phyloP scores from a whole-genome alignment of 176 grass and related monocot genomes.

The Alloteropsis semialata region DNA sequence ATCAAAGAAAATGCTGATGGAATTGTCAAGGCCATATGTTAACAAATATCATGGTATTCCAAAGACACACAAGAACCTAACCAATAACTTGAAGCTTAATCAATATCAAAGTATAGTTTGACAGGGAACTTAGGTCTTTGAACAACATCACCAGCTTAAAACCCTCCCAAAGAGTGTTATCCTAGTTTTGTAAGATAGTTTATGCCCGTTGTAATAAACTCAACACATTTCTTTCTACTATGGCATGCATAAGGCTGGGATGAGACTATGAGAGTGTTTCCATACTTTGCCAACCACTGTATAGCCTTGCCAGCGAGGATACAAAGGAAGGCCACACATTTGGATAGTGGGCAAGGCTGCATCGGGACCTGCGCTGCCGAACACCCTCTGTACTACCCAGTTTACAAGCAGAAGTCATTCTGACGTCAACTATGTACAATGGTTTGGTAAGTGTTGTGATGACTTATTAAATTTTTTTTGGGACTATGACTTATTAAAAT shows the following conservation, averaged over 20 bases:
- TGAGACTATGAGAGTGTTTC: too few relatives aligned
- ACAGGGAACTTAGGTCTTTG: not conserved
- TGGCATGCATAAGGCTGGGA: not conserved
- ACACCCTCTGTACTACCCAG: not conserved
- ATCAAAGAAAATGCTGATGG: not conserved
- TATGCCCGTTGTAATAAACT: not conserved
- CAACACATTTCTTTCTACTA: not conserved
- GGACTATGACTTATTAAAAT: not conserved
- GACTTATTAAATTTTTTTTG: not conserved
- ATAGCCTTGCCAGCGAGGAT: too few relatives aligned
- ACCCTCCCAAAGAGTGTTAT: not conserved
- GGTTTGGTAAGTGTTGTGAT: not conserved
- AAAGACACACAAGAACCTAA: not conserved
- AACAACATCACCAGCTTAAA: not conserved
- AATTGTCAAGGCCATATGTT: not conserved
- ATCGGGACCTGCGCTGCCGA: too few relatives aligned
- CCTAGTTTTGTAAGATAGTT: not conserved
- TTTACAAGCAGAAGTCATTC: not conserved
- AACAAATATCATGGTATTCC: not conserved
- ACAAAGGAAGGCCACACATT: too few relatives aligned
- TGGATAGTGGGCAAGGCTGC: too few relatives aligned
- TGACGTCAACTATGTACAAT: not conserved
- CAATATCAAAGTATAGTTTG: not conserved
- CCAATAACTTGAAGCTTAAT: not conserved
- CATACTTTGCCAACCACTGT: too few relatives aligned